Evolutionary conservation across 1,284 basidiomycete genomes (phyloP).

Genomic region (Ustilago trichophora): DNA sequence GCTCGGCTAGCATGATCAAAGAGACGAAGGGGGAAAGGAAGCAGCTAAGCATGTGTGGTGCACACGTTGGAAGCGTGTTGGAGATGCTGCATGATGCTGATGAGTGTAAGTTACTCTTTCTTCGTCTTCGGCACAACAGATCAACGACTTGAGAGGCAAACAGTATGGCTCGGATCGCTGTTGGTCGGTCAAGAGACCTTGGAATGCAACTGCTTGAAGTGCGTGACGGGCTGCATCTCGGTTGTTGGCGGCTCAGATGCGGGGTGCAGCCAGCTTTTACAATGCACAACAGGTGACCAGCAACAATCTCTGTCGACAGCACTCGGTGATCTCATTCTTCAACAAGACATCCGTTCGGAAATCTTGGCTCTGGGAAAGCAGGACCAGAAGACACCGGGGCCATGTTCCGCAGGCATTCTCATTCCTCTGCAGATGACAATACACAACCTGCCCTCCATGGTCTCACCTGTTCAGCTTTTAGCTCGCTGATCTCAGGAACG

Average conservation of each 20-base stretch:
- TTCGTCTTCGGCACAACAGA: too few species aligned
- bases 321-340: slow-evolving; percentile 3
- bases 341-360: too few species aligned
- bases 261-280: not conserved
- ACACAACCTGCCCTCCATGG: not conserved
- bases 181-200: slow-evolving; percentile 3
- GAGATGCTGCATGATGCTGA: not conserved
- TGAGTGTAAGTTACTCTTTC: too few species aligned
- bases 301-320: too few species aligned
- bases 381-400: not conserved
- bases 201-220: not conserved
- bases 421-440: not conserved
- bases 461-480: too few species aligned
- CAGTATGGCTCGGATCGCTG: not conserved
- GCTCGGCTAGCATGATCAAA: slow-evolving; percentile 14
- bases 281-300: too few species aligned
- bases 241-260: slow-evolving; percentile 6
- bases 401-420: slow-evolving; percentile 1
- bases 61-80: not conserved
- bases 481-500: too few species aligned
- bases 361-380: not conserved
- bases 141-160: too few species aligned
- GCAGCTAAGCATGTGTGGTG: slow-evolving; percentile 1
- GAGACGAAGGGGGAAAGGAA: slow-evolving; percentile 2
- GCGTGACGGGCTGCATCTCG: slow-evolving; percentile 15